These are phyloP conservation scores for Piromyces sp. DNA, from an alignment of 192 early-diverging fungal species.

Conservation along the genomic window DNA sequence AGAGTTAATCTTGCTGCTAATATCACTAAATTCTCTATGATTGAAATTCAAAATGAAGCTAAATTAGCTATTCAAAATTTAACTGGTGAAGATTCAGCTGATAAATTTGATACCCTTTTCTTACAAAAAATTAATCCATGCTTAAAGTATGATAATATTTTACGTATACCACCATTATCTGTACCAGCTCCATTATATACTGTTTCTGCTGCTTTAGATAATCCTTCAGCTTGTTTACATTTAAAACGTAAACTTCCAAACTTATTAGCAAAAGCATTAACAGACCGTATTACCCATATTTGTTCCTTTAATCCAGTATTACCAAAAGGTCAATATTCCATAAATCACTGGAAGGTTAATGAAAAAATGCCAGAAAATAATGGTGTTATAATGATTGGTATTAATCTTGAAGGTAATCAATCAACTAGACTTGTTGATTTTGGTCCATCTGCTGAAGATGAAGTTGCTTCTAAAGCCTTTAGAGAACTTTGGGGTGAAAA, in stretches of 20 bases:
- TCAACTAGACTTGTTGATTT: slow-evolving; percentile 61
- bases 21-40: slow-evolving; percentile 22
- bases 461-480: slow-evolving; percentile 45
- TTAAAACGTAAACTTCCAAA: slow-evolving; percentile 8
- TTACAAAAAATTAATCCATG: slow-evolving; percentile 43
- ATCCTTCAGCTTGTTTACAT: slow-evolving; percentile 12
- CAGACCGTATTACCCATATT: slow-evolving; percentile 7
- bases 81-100: slow-evolving; percentile 31
- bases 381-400: slow-evolving; percentile 22
- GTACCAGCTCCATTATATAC: slow-evolving; percentile 8
- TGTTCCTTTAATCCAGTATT: neutral
- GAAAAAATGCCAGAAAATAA: slow-evolving; percentile 6
- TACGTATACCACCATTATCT: slow-evolving; percentile 9
- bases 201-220: slow-evolving; percentile 14
- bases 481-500: slow-evolving; percentile 73
- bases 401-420: slow-evolving; percentile 51
- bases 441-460: slow-evolving; percentile 65
- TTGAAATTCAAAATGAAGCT: slow-evolving; percentile 56
- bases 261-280: slow-evolving; percentile 17
- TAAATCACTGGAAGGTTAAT: slow-evolving; percentile 6
- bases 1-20: slow-evolving; percentile 64
- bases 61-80: slow-evolving; percentile 38
- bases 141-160: slow-evolving; percentile 52
- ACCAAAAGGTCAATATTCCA: neutral
- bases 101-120: slow-evolving; percentile 65